Percentiles rank a stretch among this genome's conserved stretches.
Conservation (phyloP, 2,329 filamentous ascomycete genomes). For the Scytalidium sp. region DNA sequence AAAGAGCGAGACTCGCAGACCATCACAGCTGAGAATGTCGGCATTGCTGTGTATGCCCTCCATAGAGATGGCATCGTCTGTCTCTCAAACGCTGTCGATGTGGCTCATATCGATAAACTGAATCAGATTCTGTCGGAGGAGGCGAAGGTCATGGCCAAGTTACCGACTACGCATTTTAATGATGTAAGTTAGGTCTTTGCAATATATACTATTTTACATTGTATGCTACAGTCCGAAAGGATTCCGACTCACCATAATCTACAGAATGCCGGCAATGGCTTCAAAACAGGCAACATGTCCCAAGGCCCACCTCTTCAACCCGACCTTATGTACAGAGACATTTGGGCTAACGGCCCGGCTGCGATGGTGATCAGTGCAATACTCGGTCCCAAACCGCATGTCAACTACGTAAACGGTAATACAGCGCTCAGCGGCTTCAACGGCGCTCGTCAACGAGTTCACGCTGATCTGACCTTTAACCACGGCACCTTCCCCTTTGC, state of each 20-base stretch:
- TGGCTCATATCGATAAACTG: constrained; percentile 46
- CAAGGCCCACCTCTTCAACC: constrained; percentile 33
- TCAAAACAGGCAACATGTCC: constrained; percentile 46
- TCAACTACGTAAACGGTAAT: constrained; percentile 29
- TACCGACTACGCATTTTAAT: neutral
- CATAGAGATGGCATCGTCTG: constrained; percentile 54
- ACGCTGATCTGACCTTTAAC: constrained; percentile 55
- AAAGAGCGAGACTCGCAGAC: neutral
- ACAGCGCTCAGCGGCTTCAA: constrained; percentile 21
- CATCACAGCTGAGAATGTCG: neutral
- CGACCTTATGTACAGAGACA: constrained; percentile 32
- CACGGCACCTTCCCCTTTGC: constrained; percentile 48
- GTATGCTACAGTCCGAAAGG: too few relatives aligned
- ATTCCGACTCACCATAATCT: too few relatives aligned
- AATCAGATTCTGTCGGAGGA: constrained; percentile 30
- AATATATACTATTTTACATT: too few relatives aligned
- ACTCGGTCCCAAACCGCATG: constrained; percentile 29
- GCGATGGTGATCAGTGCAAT: constrained; percentile 27
- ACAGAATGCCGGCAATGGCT: too few relatives aligned
- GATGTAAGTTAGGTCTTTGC: too few relatives aligned
- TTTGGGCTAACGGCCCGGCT: constrained; percentile 34
- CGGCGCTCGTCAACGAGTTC: constrained; percentile 51
- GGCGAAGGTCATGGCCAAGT: neutral
- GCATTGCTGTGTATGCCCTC: neutral
- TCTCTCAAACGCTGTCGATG: constrained; percentile 47